phyloP scores from a whole-genome alignment of 148 eudicot genomes.

The Vaccinium macrocarpon region DNA sequence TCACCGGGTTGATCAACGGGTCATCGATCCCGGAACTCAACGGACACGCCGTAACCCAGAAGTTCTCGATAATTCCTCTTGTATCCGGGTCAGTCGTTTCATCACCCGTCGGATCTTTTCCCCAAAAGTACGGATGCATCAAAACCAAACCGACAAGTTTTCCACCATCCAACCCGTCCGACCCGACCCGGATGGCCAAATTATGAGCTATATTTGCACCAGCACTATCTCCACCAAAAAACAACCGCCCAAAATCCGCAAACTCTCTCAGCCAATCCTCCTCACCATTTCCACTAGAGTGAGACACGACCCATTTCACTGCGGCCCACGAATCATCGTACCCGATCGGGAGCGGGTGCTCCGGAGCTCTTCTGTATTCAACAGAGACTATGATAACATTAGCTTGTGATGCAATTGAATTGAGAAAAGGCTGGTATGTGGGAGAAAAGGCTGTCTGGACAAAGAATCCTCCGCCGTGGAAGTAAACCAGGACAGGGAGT shows the following conservation, averaged over 20 bases:
- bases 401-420: constrained; percentile 23
- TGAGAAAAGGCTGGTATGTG: constrained; percentile 18
- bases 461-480: constrained; percentile 55
- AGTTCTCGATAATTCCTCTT: not conserved
- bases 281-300: constrained; percentile 20
- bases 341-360: constrained; percentile 41
- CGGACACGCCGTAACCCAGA: constrained; percentile 12
- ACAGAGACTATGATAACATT: constrained; percentile 35
- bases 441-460: constrained; percentile 33
- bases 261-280: constrained; percentile 47
- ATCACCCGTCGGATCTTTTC: not conserved
- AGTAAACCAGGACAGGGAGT: constrained; percentile 50
- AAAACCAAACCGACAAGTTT: constrained; percentile 27
- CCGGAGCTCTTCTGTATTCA: constrained; percentile 54
- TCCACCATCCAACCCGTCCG: not conserved
- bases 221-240: constrained; percentile 48
- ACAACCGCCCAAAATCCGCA: constrained; percentile 31
- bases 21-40: constrained; percentile 21
- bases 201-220: constrained; percentile 61
- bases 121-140: constrained; percentile 39
- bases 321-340: constrained; percentile 54
- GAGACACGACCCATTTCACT: constrained; percentile 44
- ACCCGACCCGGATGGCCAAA: constrained; percentile 29
- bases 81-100: not conserved
- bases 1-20: constrained; percentile 29